Base-by-base conservation (phyloP, 2,329 filamentous ascomycete species). In the Fusarium sp. region DNA sequence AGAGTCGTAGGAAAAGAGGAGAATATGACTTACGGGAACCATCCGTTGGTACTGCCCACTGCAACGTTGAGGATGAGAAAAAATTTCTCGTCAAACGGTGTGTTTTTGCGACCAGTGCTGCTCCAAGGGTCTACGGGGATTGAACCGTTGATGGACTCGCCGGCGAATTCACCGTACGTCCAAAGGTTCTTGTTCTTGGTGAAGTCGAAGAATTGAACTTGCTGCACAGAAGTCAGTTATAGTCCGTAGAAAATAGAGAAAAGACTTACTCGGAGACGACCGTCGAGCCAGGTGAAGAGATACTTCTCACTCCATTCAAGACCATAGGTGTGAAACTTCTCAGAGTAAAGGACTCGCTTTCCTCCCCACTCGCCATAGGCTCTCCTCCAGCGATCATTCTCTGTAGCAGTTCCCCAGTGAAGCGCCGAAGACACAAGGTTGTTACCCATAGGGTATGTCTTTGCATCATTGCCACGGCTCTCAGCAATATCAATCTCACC, bases 401-500 rank as follows among this genome's bases (percentile, higher is more conserved):
- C 49, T 6, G 69, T 62, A 42, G 73, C 72, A 3, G 74, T 73
- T 6, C 74, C 84, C 84, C 84, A 85, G 67, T 85, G 84, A 28
- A 85, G 69, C 8, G 84, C 79, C 34, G 79, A 80, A 12, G 76
- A 79, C 45, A 80, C 74, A 7, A 79, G 74, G 63, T 85, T 80
- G 14, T 59, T 80, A 74, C 45, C 84, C 71, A 73, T 73, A 6
- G 60, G 43, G 34, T 73, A 73, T 3, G 13, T 53, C 21, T 48
- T 65, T 79, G 49, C 83, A 74, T 77, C 74, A 67, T 87, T 87
- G 37, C 85, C 85, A 34, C 84, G 79, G 28, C 78, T 77, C 76
- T 86, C 84, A 59, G 80, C 78, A 57, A 87, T 84, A 72, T 87
- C 85, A 59, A 87, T 87, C 75, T 87, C 85, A 12, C 85, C 85